These are phyloP conservation scores for Venturia effusa DNA, from an alignment of 2,329 filamentous ascomycete species.

Conservation along the genomic window DNA sequence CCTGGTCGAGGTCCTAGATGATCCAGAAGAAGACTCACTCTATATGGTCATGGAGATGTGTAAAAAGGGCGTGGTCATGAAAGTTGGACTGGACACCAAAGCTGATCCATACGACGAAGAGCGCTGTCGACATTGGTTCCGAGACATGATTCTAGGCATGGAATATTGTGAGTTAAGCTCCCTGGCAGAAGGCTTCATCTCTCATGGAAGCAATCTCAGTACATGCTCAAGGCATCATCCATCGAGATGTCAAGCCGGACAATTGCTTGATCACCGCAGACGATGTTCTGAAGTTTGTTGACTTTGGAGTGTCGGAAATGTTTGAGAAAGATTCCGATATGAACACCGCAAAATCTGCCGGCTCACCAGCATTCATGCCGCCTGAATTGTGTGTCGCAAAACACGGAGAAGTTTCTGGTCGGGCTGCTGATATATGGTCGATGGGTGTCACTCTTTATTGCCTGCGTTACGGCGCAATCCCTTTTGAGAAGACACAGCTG, in stretches of 20 bases:
- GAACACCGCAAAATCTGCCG: constrained; percentile 85
- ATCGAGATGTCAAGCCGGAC: constrained; percentile 96
- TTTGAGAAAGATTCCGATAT: constrained; percentile 82
- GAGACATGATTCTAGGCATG: constrained; percentile 86
- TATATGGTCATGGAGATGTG: constrained; percentile 99
- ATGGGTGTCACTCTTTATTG: constrained; percentile 96
- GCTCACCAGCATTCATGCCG: constrained; percentile 87
- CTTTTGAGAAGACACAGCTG: constrained; percentile 69
- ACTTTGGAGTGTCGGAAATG: constrained; percentile 99
- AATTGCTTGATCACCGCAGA: constrained; percentile 85
- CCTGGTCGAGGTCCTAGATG: constrained; percentile 87
- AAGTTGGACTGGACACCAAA: constrained; percentile 74
- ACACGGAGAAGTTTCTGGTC: constrained; percentile 80
- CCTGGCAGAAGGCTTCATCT: not conserved
- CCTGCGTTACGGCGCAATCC: constrained; percentile 76
- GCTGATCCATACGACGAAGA: constrained; percentile 77
- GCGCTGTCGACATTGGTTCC: constrained; percentile 80
- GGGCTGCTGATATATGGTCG: constrained; percentile 92
- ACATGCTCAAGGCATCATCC: constrained; percentile 87
- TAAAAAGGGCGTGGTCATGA: constrained; percentile 96
- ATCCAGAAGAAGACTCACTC: constrained; percentile 86
- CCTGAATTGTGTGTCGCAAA: constrained; percentile 82
- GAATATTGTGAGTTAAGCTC: constrained; percentile 63
- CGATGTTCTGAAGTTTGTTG: constrained; percentile 90
- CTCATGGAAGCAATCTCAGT: constrained; percentile 40